phyloP scores from a whole-genome alignment of 78 protist genomes.

The slime mould (Dictyostelium discoideum) region dicty_2.7 NC_007088.5:2177501-2178000 shows the following conservation, averaged over 20 bases:
- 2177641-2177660: neutral
- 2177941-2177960: too few relatives aligned
- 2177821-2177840: neutral
- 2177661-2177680: slow-evolving; percentile 26
- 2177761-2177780: too few relatives aligned
- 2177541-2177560: neutral
- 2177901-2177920: neutral
- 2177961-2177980: too few relatives aligned
- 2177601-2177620: slow-evolving; percentile 72
- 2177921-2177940: neutral
- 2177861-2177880: neutral
- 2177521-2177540: too few relatives aligned
- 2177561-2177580: slow-evolving; percentile 82
- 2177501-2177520: neutral
- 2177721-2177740: neutral
- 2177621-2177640: neutral
- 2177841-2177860: neutral
- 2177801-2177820: neutral
- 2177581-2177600: slow-evolving; percentile 79
- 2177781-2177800: neutral
- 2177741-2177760: too few relatives aligned
- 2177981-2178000: too few relatives aligned
- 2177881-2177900: neutral
- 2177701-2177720: neutral
- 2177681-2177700: slow-evolving; percentile 10